Evolutionary conservation across 1,284 basidiomycete genomes (phyloP).

Genomic region (Dichomitus squalens): DNA sequence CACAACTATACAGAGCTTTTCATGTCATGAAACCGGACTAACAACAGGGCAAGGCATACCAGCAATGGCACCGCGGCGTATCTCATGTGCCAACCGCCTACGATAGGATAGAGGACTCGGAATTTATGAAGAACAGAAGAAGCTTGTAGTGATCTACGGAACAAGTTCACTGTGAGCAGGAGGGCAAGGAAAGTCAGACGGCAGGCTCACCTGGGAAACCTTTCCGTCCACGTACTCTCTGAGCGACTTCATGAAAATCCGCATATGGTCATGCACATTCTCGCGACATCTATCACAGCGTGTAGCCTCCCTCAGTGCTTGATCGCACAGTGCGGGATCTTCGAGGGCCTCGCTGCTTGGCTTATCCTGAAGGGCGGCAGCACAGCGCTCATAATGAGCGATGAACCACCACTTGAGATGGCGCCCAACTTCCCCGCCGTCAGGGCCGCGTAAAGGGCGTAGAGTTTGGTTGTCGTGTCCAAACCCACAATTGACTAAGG

Average conservation of each 20-base stretch:
- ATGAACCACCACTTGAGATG: no score
- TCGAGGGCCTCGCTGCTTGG: not conserved
- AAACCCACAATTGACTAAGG: not conserved
- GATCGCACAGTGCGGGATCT: not conserved
- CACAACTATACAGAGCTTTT: no score
- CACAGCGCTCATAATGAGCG: not conserved
- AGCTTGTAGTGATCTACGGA: not conserved
- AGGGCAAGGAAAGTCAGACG: not conserved
- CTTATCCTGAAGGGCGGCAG: not conserved
- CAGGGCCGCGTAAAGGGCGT: not conserved
- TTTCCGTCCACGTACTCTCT: not conserved
- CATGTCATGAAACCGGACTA: no score
- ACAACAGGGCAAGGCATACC: no score
- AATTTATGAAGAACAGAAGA: not conserved
- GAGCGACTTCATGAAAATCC: not conserved
- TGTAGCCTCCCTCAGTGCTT: not conserved
- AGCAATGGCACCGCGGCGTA: no score
- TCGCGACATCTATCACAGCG: not conserved
- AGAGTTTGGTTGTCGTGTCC: not conserved
- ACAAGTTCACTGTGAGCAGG: not conserved
- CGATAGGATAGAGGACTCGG: slow-evolving; percentile 3
- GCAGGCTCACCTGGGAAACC: not conserved
- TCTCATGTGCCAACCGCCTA: no score
- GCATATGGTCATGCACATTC: not conserved
- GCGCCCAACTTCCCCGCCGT: not conserved